Conservation (phyloP, 805 yeast genomes). For the Jamesozyma piceae region DNA sequence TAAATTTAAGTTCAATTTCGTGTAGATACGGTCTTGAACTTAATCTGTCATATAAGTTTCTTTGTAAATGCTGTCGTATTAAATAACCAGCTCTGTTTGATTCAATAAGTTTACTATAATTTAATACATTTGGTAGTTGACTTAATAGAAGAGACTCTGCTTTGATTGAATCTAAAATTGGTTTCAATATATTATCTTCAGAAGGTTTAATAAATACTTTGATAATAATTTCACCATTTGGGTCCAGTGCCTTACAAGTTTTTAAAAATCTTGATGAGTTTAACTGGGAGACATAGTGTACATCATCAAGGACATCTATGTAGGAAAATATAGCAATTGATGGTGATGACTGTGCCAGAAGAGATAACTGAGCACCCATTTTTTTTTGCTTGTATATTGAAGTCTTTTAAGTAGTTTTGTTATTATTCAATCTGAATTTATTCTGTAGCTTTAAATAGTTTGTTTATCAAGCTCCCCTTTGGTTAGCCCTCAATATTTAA, state of each 20-base stretch:
- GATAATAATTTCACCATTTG: constrained; percentile 62
- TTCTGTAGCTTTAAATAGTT: no score
- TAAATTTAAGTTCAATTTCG: constrained; percentile 72
- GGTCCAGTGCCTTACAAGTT: constrained; percentile 71
- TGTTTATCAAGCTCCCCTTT: no score
- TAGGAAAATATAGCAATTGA: constrained; percentile 88
- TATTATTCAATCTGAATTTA: no score
- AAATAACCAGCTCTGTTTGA: constrained; percentile 89
- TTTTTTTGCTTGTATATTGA: no score
- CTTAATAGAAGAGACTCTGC: constrained; percentile 31
- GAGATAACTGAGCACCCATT: constrained; percentile 88
- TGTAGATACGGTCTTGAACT: constrained; percentile 83
- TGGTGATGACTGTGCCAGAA: constrained; percentile 82
- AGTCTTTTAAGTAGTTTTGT: no score
- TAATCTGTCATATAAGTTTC: constrained; percentile 79
- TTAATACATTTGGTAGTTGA: constrained; percentile 52
- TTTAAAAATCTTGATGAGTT: constrained; percentile 80
- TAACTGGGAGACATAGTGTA: constrained; percentile 65
- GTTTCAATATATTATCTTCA: constrained; percentile 17
- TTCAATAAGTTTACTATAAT: constrained; percentile 67
- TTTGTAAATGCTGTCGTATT: constrained; percentile 69
- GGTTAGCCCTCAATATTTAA: no score
- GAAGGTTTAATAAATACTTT: constrained; percentile 75
- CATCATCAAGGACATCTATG: constrained; percentile 64
- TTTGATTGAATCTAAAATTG: constrained; percentile 30